Percentiles rank a stretch among this genome's conserved stretches.
Conservation (phyloP, 495 filamentous ascomycete species). For the Opeltia flavorubescens region DNA sequence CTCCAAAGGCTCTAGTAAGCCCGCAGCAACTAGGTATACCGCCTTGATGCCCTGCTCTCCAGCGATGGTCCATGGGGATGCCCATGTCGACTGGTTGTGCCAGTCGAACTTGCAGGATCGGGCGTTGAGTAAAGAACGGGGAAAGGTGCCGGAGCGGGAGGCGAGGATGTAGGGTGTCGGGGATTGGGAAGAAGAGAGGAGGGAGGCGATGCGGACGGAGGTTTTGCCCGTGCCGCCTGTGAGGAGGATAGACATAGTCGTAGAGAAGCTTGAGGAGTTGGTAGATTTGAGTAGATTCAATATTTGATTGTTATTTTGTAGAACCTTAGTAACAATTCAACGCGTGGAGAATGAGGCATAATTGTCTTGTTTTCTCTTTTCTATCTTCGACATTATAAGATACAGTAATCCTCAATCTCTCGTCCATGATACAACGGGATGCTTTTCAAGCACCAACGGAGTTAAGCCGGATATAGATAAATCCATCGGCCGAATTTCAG, state of each 20-base stretch:
- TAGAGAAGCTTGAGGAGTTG: background rate
- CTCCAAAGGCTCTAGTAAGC: background rate
- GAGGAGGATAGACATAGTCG: conserved; percentile 25
- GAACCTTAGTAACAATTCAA: too few species aligned
- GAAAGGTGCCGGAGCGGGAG: conserved; percentile 20
- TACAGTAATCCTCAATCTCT: too few species aligned
- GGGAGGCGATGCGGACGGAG: conserved; percentile 25
- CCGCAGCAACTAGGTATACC: background rate
- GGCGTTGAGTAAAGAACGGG: conserved; percentile 3
- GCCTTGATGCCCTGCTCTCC: background rate
- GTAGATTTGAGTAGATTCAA: background rate
- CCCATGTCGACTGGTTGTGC: background rate
- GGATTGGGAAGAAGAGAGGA: conserved; percentile 16
- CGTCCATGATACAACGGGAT: too few species aligned
- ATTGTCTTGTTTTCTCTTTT: too few species aligned
- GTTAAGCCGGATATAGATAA: too few species aligned
- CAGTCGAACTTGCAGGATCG: background rate
- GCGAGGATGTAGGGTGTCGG: conserved; percentile 23
- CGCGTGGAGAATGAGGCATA: too few species aligned
- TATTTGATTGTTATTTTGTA: too few species aligned
- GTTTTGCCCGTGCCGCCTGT: conserved; percentile 36
- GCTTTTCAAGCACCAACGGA: too few species aligned
- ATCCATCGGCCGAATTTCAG: too few species aligned
- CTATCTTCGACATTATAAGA: too few species aligned
- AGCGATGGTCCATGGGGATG: background rate